phyloP scores from a whole-genome alignment of 2,329 filamentous ascomycete species.

The Esteya vermicola region DNA sequence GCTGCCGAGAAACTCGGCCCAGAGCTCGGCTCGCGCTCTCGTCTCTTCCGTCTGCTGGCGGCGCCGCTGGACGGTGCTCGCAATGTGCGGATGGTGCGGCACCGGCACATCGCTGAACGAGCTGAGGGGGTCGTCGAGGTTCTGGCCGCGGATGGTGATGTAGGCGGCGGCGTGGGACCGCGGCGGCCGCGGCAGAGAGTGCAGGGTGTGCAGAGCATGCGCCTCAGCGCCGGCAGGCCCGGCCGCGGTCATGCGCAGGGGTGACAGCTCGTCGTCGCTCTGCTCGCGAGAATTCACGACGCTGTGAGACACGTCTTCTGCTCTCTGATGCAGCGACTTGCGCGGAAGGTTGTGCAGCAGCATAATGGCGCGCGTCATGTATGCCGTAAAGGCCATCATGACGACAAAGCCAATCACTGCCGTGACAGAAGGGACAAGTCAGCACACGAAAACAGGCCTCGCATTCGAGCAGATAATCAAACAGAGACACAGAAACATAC shows the following conservation, averaged over 20 bases:
- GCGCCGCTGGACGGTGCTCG: constrained; percentile 14
- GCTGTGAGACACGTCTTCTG: too few relatives aligned
- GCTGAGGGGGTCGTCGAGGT: constrained; percentile 10
- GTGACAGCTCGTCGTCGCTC: constrained; percentile 5
- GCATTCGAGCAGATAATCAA: not conserved
- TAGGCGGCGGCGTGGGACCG: constrained; percentile 9
- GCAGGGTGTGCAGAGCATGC: not conserved
- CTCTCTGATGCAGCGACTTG: constrained; percentile 32
- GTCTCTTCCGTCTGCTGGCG: too few relatives aligned
- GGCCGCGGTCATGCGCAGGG: constrained; percentile 4
- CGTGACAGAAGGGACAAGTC: not conserved
- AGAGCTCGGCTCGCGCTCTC: constrained; percentile 30
- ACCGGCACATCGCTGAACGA: constrained; percentile 10
- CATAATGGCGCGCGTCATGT: constrained; percentile 38
- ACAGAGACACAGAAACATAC: constrained; percentile 19
- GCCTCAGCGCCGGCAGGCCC: not conserved
- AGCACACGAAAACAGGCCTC: not conserved
- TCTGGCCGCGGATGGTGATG: constrained; percentile 11
- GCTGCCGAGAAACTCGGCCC: constrained; percentile 30
- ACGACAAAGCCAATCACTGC: constrained; percentile 39
- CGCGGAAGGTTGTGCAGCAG: constrained; percentile 36
- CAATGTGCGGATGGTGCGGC: constrained; percentile 11
- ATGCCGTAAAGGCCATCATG: constrained; percentile 37
- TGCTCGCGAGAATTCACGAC: too few relatives aligned
- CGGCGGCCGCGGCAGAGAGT: constrained; percentile 4